Conservation (phyloP, 345 rosid genomes). For the Erysimum cheiranthoides region DNA sequence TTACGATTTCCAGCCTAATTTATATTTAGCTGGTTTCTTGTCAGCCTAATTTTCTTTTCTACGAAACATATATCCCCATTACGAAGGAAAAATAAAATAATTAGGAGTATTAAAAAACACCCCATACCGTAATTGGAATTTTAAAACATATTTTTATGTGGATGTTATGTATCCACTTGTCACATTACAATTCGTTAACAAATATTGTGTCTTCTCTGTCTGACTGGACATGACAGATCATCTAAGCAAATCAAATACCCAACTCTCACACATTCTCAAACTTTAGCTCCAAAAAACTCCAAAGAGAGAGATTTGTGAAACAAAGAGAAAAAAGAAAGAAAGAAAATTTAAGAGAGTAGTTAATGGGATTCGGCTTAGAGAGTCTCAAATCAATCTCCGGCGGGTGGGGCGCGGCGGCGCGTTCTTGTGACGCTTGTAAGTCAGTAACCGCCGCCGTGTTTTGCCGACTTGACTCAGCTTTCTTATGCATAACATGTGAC, state of each 20-base stretch:
- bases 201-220: conserved; percentile 30
- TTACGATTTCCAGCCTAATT: conserved; percentile 1
- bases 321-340: background rate
- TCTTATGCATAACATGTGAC: conserved; percentile 65
- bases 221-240: conserved; percentile 51
- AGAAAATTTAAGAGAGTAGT: background rate
- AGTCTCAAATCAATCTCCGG: conserved; percentile 48
- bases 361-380: conserved; percentile 56
- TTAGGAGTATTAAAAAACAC: background rate
- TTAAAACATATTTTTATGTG: conserved; percentile 37
- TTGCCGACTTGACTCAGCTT: conserved; percentile 79
- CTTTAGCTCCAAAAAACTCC: conserved; percentile 23
- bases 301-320: background rate
- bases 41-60: conserved; percentile 41
- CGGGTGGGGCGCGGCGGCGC: conserved; percentile 62
- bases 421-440: conserved; percentile 80
- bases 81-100: background rate
- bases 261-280: conserved; percentile 35
- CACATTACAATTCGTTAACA: conserved; percentile 27
- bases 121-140: conserved; percentile 12
- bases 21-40: conserved; percentile 29
- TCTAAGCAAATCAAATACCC: conserved; percentile 43
- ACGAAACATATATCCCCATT: conserved; percentile 18
- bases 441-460: conserved; percentile 69
- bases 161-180: conserved; percentile 52